phyloP scores from a whole-genome alignment of 2,329 filamentous ascomycete species.

The Celoporthe dispersa region DNA sequence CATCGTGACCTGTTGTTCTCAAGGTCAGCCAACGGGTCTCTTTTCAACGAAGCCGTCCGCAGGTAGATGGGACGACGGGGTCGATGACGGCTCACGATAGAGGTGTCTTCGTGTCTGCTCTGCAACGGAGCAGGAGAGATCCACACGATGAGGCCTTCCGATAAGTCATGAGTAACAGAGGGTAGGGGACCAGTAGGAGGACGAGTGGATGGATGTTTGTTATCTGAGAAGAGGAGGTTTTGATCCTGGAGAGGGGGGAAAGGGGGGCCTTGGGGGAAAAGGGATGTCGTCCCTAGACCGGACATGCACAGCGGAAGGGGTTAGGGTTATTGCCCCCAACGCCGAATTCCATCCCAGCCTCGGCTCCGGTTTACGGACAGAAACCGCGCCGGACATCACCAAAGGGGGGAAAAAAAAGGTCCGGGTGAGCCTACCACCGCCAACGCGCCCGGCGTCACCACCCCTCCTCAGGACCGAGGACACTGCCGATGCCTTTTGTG shows the following conservation, averaged over 20 bases:
- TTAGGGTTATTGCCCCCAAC: background rate
- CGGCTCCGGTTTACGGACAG: background rate
- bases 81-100: background rate
- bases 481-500: background rate
- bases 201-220: background rate
- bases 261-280: accelerated
- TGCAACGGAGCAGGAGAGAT: background rate
- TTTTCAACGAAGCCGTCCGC: too few relatives aligned
- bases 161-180: background rate
- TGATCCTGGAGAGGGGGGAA: background rate
- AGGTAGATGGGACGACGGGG: too few relatives aligned
- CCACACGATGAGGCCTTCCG: background rate
- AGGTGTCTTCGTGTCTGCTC: background rate
- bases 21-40: background rate
- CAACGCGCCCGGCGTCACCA: background rate
- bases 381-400: background rate
- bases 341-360: background rate
- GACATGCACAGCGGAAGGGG: too few relatives aligned
- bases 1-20: background rate
- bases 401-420: background rate
- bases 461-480: background rate
- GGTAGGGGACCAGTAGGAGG: background rate
- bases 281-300: too few relatives aligned
- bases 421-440: background rate
- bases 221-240: background rate